Evolutionary conservation across 1,284 basidiomycete genomes (phyloP), one percentile per base, ranked within the genome.

Genomic region (Apiotrichum veenhuisii): DNA sequence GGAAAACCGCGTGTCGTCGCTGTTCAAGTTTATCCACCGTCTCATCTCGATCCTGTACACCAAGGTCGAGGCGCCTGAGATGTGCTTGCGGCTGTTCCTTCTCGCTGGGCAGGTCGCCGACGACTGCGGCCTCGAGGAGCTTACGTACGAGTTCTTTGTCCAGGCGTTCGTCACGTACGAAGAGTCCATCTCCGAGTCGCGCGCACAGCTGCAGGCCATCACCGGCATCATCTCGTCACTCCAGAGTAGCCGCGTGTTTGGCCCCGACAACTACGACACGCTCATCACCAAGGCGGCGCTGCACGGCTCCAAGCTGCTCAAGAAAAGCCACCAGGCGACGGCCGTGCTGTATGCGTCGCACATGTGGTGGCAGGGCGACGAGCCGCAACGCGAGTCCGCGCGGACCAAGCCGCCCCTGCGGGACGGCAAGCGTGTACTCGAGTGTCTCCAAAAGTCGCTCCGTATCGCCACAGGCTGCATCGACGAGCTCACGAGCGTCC

Each of bases 121-220:
- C 70, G 90, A 92, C 70, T 91, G 90, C 59, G 90, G 87, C 0
- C 90, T 96, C 62, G 91, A 95, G 74, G 91, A 96, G 70, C 84
- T 96, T 56, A 86, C 90, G 25, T 97, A 96, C 73, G 93, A 97
- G 74, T 86, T 96, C 66, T 95, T 93, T 70, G 93, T 96, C 10
- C 91, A 95, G 72, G 91, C 92, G 0, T 94, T 96, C 73, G 90
- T 87, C 30, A 91, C 96, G 14, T 96, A 96, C 77, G 93, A 97
- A 73, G 94, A 97, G 72, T 87, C 84, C 67, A 96, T 97, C 54
- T 91, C 89, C 45, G 93, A 96, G 71, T 89, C 87, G 46, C 84
- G 91, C 15, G 90, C 91, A 1, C 93, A 97, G 75, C 79, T 97
- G 22, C 90, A 93, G 71, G 91, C 92, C 26, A 94, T 97, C 71